Evolutionary conservation across 148 eudicot species (phyloP), one percentile per base, ranked within the genome.

Genomic region (Gaultheria prostrata): DNA sequence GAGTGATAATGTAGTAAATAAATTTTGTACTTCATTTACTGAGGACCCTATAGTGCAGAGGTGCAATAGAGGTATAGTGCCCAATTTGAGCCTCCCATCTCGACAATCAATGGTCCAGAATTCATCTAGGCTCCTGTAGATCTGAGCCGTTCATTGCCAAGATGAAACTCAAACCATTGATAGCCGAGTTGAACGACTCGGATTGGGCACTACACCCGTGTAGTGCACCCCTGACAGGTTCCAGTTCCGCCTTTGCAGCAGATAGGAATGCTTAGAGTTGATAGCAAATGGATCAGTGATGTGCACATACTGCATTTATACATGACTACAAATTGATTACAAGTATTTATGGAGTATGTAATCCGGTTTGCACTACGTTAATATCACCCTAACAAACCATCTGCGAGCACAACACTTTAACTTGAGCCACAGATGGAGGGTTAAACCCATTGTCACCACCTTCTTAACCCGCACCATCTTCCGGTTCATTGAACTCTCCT

Each of bases 401-500:
- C 3, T 53, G 14, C 32, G 32, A 73, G 26, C 50, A 73, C 50
- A 28, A 21, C 6, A 72, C 5, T 7, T 24, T 72, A 72, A 35
- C 3, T 24, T 72, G 17, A 26, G 35, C 48, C 10, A 8, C 48
- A 72, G 17, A 35, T 72, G 76, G 76, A 30, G 15, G 26, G 14
- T 73, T 12, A n/a, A 13, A 20, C 56, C 79, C 32, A 28, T 51
- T 26, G 21, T 2, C 73, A 85, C 87, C 63, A 14, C 35, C 39
- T 67, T 17, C 17, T 67, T 30, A 67, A 67, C 32, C 33, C 2
- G 51, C 82, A 17, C 56, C 57, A 72, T 75, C 75, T 76, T 89
- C 89, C 74, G 86, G 84, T 81, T 86, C 80, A 35, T 84, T 84
- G 46, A 82, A 85, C 67, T 82, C 14, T 79, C 86, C 32, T 86